Percentiles rank a stretch among this genome's conserved stretches.
Evolutionary conservation across 805 yeast species (phyloP).

Genomic region (Candida saitoana): DNA sequence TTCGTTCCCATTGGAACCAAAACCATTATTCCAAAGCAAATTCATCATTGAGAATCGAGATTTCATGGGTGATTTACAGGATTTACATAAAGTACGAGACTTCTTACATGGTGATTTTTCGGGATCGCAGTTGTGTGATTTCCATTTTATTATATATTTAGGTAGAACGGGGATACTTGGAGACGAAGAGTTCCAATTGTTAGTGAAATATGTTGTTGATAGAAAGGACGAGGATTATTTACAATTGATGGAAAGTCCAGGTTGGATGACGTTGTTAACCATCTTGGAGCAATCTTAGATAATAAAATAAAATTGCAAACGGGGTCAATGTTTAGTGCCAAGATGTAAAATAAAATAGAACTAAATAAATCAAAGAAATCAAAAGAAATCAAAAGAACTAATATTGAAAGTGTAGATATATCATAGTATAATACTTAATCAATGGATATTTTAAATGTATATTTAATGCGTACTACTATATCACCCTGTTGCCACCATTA

Average conservation of each 20-base stretch:
- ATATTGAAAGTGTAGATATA: no score
- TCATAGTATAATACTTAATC: no score
- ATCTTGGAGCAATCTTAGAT: constrained; percentile 32
- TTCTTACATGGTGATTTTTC: constrained; percentile 43
- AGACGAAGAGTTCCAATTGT: constrained; percentile 47
- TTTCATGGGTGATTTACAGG: constrained; percentile 70
- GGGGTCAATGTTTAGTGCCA: no score
- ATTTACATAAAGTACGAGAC: constrained; percentile 49
- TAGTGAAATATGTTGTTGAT: constrained; percentile 45
- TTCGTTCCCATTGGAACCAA: constrained; percentile 75
- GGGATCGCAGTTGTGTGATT: constrained; percentile 50
- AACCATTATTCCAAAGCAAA: constrained; percentile 44
- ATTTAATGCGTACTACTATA: no score
- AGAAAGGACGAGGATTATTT: constrained; percentile 44
- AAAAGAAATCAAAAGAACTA: no score
- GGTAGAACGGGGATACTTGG: constrained; percentile 54
- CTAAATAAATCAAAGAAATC: no score
- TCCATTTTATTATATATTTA: constrained; percentile 68
- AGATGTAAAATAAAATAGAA: no score
- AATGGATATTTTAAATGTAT: no score
- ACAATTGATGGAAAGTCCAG: constrained; percentile 56
- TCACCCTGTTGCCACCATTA: background rate
- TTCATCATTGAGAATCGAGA: constrained; percentile 83
- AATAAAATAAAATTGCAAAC: no score
- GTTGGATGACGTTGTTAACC: constrained; percentile 79